phyloP scores from a whole-genome alignment of 129 eudicot genomes.

The Lactuca sativa region DNA sequence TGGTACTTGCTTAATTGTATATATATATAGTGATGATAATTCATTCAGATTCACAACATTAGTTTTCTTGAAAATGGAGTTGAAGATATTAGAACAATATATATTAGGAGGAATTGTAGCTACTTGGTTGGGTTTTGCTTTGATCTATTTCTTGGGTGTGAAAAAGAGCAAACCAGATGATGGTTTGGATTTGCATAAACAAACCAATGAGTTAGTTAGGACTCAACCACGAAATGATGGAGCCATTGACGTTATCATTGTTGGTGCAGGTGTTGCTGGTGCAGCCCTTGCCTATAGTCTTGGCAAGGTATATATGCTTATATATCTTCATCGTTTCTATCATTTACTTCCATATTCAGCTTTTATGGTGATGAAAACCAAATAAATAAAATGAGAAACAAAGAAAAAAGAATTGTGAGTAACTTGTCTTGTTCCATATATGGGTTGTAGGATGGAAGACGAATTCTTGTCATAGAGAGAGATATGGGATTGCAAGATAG shows the following conservation, averaged over 20 bases:
- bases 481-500: slow-evolving; percentile 58
- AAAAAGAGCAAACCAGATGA: slow-evolving; percentile 29
- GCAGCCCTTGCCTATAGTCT: slow-evolving; percentile 49
- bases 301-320: slow-evolving; percentile 31
- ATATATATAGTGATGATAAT: slow-evolving; percentile 18
- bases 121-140: slow-evolving; percentile 34
- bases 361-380: slow-evolving; percentile 12
- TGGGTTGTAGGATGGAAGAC: slow-evolving; percentile 49
- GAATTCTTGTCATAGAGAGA: slow-evolving; percentile 56
- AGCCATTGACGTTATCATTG: slow-evolving; percentile 31
- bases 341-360: background rate
- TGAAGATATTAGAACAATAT: slow-evolving; percentile 33
- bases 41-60: slow-evolving; percentile 11
- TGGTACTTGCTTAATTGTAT: slow-evolving; percentile 9
- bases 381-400: background rate
- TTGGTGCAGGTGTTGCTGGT: slow-evolving; percentile 55
- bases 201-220: background rate
- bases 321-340: background rate
- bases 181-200: slow-evolving; percentile 8
- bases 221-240: slow-evolving; percentile 27
- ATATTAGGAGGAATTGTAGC: slow-evolving; percentile 36
- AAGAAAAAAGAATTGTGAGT: background rate
- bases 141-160: slow-evolving; percentile 37
- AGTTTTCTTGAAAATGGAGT: slow-evolving; percentile 24
- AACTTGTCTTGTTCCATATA: background rate